A percentile compares a stretch with the other conserved stretches of the same genome.
These are phyloP conservation scores for Bipolaris oryzae DNA, from an alignment of 2,329 filamentous ascomycete genomes.

Conservation along the genomic window DNA sequence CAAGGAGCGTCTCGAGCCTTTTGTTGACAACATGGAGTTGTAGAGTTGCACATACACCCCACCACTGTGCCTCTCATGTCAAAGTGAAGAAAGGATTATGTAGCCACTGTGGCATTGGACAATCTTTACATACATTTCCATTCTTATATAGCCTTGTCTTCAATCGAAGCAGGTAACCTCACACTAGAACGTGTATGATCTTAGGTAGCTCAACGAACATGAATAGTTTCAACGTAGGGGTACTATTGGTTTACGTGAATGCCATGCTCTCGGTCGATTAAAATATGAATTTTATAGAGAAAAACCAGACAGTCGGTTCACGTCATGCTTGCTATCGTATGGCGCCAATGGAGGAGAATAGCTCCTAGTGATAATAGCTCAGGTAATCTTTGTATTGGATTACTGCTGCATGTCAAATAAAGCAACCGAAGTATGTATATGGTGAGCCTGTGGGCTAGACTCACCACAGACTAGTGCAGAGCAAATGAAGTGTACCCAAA, in stretches of 20 bases:
- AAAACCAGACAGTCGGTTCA: background rate
- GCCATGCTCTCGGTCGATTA: too few relatives aligned
- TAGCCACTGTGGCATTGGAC: conserved; percentile 2
- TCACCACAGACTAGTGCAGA: too few relatives aligned
- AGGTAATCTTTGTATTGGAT: too few relatives aligned
- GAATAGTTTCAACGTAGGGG: background rate
- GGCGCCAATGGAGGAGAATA: too few relatives aligned
- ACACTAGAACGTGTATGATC: conserved; percentile 2
- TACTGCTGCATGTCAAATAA: too few relatives aligned
- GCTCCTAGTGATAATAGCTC: too few relatives aligned
- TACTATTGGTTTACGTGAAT: background rate
- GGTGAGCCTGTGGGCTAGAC: too few relatives aligned
- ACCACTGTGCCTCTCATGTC: background rate
- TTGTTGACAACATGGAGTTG: conserved; percentile 42
- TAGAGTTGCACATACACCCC: conserved; percentile 13
- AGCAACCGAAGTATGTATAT: too few relatives aligned
- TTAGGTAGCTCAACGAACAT: background rate
- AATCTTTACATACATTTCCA: conserved; percentile 7
- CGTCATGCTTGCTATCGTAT: background rate
- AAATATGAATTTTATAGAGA: too few relatives aligned
- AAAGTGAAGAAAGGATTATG: background rate
- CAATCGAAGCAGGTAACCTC: background rate
- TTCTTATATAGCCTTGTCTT: conserved; percentile 2
- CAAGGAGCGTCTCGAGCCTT: conserved; percentile 56
- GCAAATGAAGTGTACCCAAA: too few relatives aligned